phyloP scores from a whole-genome alignment of 2,329 filamentous ascomycete genomes.

The Anisogramma anomala region DNA sequence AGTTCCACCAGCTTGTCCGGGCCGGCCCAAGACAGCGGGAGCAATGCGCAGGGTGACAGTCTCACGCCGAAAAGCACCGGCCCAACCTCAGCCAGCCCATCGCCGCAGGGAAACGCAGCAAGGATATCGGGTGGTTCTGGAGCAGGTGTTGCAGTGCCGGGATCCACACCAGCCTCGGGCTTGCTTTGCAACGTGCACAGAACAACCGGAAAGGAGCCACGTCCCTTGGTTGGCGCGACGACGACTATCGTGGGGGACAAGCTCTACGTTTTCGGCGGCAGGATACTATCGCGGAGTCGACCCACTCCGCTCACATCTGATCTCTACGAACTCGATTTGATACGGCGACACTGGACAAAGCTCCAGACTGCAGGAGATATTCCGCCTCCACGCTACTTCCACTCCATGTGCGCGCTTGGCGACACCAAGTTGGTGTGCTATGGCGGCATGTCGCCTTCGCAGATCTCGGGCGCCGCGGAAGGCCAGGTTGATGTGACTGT shows the following conservation, averaged over 20 bases:
- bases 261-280: slow-evolving; percentile 89
- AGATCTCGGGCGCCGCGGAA: slow-evolving; percentile 34
- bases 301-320: slow-evolving; percentile 75
- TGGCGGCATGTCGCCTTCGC: slow-evolving; percentile 86
- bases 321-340: slow-evolving; percentile 85
- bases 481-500: slow-evolving; percentile 80
- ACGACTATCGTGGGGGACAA: slow-evolving; percentile 93
- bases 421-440: slow-evolving; percentile 97
- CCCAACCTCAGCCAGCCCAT: slow-evolving; percentile 43
- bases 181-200: slow-evolving; percentile 64
- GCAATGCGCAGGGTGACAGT: slow-evolving; percentile 34
- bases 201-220: slow-evolving; percentile 84
- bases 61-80: slow-evolving; percentile 42
- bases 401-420: slow-evolving; percentile 86
- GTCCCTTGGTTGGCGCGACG: slow-evolving; percentile 83
- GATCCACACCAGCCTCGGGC: slow-evolving; percentile 31
- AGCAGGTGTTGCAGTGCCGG: slow-evolving; percentile 26
- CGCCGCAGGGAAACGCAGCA: slow-evolving; percentile 37
- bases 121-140: slow-evolving; percentile 23
- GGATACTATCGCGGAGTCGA: slow-evolving; percentile 71
- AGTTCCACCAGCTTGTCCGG: slow-evolving; percentile 31
- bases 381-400: slow-evolving; percentile 88
- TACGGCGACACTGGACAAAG: slow-evolving; percentile 86
- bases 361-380: slow-evolving; percentile 74
- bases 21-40: slow-evolving; percentile 32